Base-by-base conservation (phyloP, 306 rosid species). In the Dalbergia oliveri region DNA sequence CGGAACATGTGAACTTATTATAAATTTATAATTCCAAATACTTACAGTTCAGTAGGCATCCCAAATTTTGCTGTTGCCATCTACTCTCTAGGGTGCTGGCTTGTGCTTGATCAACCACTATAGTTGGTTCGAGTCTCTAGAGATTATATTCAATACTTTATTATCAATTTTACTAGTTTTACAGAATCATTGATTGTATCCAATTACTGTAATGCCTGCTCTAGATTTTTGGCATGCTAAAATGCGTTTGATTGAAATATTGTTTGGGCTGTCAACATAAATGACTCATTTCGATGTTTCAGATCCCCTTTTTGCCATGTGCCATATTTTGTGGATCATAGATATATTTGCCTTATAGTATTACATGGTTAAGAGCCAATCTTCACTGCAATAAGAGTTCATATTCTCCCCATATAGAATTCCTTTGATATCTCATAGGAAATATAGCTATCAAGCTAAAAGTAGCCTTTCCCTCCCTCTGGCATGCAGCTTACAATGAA, bases 401-500 rank as follows among this genome's bases (percentile, higher is more conserved):
- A 62, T 61, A 69, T 63, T 43, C 44, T 64, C 11, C 9, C 35
- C 51, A 56, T 4, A 4, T 26, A 11, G 10, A 39, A 26, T 34
- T 39, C 51, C 66, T 34, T 11, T 26, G 63, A 62, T 69, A 76
- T 79, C 41, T 43, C 54, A 37, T 50, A 41, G 58, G 23, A 70
- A 77, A 61, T 72, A 71, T 77, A 47, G 33, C 59, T 11, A 62
- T 56, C 19, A 5, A 60, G 49, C 57, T 78, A 23, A 74, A 31
- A 53, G 35, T 67, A 9, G 16, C 47, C n/a, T 23, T 51, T 4
- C n/a, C 56, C 43, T 31, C 41, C 14, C 35, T 15, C 68, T 77
- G 33, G 80, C 31, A 43, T 86, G 90, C 82, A 94, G 99, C 84
- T 23, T 95, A 90, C 72, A 75, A 60, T 0, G 93, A 90, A 76